Conservation (phyloP, 2,329 filamentous ascomycete species). For the Colletotrichum sp. region DNA sequence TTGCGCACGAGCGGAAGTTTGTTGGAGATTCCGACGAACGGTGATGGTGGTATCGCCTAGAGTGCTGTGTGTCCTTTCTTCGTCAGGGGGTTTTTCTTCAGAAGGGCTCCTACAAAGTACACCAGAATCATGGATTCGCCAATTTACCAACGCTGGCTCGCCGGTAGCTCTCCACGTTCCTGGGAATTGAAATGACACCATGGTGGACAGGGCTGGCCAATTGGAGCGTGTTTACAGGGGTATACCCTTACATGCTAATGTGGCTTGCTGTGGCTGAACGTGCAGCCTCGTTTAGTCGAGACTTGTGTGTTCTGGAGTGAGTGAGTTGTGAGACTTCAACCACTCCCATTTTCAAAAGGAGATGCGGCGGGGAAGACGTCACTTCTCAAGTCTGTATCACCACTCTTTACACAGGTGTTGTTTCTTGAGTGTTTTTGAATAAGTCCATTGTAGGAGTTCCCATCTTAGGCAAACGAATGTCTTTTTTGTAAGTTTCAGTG, state of each 20-base stretch:
- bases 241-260: not conserved
- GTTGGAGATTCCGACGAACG: not conserved
- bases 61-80: not conserved
- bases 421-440: not conserved
- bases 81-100: not conserved
- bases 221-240: not conserved
- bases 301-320: not conserved
- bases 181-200: slow-evolving; percentile 12
- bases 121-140: slow-evolving; percentile 9
- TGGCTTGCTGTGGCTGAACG: slow-evolving; percentile 8
- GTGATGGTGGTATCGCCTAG: not conserved
- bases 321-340: not conserved
- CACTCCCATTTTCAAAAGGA: not conserved
- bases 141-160: not conserved
- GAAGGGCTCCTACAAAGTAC: not conserved
- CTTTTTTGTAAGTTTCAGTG: not conserved
- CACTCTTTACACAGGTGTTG: not conserved
- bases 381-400: not conserved
- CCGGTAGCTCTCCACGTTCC: not conserved
- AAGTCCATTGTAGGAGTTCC: not conserved
- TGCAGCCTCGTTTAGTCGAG: slow-evolving; percentile 6
- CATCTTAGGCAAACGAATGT: not conserved
- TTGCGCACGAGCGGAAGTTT: not conserved
- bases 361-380: not conserved
- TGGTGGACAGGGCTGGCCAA: slow-evolving; percentile 9